Base-by-base conservation (phyloP, 495 filamentous ascomycete genomes). In the Daldinia bambusicola region DNA sequence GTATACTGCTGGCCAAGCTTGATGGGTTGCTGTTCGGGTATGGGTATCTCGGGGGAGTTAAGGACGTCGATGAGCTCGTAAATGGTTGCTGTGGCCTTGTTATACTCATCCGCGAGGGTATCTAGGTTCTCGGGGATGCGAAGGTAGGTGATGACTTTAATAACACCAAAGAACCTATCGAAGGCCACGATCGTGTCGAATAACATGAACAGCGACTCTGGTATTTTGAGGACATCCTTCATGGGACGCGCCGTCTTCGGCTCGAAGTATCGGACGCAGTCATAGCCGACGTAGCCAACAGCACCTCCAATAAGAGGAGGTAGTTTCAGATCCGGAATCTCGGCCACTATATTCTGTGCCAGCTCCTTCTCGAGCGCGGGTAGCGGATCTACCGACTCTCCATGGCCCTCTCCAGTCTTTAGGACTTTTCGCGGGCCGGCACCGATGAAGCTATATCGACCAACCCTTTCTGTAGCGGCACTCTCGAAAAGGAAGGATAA, bases 231-330 rank as follows among this genome's bases (percentile, higher is more conserved):
- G 2, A 95, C 83, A 81, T 99, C 95, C 80, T 95, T 92, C 83
- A 97, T 88, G 3, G 90, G 87, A 45, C 94, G 88, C 16, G 88
- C 89, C 1, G 95, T 97, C 83, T 91, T 93, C 34, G 95, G 95
- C 82, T 99, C 95, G 70, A 99, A 99, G 80, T 99, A 99, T 76
- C 89, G 89, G 67, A 99, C 91, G 79, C 95, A 99, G 78, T 99
- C 95, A 77, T 98, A 99, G 41, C 93, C 93, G 5, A 99, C 92
- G 77, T 98, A 99, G 63, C 95, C 95, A 75, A 99, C 91, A 2
- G 95, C 95, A 37, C 96, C 95, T 53, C 93, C 96, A 0, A 90
- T 93, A 77, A 98, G 80, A 34, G 92, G 90, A 9, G 95, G 95
- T 9, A 99, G 85, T 60, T 82, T 85, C 63, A 97, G 82, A 6